These are phyloP conservation scores for Candida takata DNA, from an alignment of 805 yeast species.

Conservation along the genomic window DNA sequence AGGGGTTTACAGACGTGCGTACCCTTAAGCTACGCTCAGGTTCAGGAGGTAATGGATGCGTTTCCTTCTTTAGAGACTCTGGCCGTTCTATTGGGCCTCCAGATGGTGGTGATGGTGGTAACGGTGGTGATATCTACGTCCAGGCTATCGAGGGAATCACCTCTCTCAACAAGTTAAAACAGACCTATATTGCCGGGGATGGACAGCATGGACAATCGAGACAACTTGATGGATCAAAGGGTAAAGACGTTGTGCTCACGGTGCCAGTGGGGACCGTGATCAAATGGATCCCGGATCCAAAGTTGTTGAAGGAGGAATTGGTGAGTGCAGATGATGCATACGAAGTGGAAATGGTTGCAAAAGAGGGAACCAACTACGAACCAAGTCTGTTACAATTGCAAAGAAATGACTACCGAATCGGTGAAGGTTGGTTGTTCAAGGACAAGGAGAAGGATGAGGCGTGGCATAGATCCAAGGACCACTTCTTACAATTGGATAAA, in stretches of 20 bases:
- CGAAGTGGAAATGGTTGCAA: conserved; percentile 30
- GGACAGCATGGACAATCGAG: conserved; percentile 68
- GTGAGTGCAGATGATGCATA: conserved; percentile 12
- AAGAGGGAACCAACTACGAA: conserved; percentile 17
- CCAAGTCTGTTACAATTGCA: conserved; percentile 50
- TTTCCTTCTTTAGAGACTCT: conserved; percentile 83
- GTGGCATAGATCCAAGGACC: conserved; percentile 58
- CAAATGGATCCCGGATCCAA: conserved; percentile 78
- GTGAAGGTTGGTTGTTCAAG: conserved; percentile 86
- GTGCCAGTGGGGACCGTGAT: conserved; percentile 92
- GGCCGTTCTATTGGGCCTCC: conserved; percentile 88
- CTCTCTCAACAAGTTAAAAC: conserved; percentile 62
- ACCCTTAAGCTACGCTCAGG: conserved; percentile 69
- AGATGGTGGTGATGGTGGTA: conserved; percentile 98
- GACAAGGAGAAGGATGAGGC: conserved; percentile 57
- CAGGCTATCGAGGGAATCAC: conserved; percentile 69
- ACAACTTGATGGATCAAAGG: conserved; percentile 83
- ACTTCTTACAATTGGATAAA: conserved; percentile 56
- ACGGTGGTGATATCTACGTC: conserved; percentile 82
- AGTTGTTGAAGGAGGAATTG: conserved; percentile 26
- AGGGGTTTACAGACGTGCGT: conserved; percentile 55
- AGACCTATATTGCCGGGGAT: conserved; percentile 61
- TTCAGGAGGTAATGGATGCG: conserved; percentile 81
- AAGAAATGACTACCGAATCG: conserved; percentile 56
- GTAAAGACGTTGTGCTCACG: conserved; percentile 69